phyloP scores from a whole-genome alignment of 257 asterid genomes.

The Solanum medicagineum region DNA sequence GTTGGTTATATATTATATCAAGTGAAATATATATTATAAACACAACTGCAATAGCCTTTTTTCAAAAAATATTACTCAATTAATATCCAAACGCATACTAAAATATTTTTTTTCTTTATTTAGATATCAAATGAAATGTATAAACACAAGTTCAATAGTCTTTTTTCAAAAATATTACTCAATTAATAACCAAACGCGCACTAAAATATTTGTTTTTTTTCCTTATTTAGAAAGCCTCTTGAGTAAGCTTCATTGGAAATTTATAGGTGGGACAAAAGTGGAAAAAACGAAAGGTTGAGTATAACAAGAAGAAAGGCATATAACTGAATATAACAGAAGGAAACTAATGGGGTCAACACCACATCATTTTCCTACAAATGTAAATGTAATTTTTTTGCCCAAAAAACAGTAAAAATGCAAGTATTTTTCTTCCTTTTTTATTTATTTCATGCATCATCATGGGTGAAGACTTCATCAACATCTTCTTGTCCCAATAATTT shows the following conservation, averaged over 20 bases:
- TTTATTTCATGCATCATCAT: neutral
- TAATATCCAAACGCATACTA: neutral
- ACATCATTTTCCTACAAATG: neutral
- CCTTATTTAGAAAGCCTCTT: too few species aligned
- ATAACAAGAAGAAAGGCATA: neutral
- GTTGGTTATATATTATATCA: too few species aligned
- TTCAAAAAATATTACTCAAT: neutral
- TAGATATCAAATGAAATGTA: too few species aligned
- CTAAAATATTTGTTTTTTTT: neutral
- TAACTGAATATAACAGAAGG: neutral
- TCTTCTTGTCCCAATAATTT: neutral
- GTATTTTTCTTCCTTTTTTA: neutral
- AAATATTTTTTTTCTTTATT: too few species aligned
- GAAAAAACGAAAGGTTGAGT: neutral
- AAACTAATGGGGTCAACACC: neutral
- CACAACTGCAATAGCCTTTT: too few species aligned
- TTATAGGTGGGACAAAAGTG: neutral
- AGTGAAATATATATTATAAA: too few species aligned
- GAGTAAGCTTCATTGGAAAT: neutral
- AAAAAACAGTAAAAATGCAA: neutral
- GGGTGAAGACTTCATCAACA: neutral
- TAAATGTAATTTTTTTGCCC: too few species aligned
- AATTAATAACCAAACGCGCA: neutral
- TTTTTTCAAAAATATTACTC: neutral
- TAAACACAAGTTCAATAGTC: too few species aligned